Evolutionary conservation across 169 alveolate species (phyloP), one percentile per base, ranked within the genome.

Genomic region (Hepatocystis sp.): DNA sequence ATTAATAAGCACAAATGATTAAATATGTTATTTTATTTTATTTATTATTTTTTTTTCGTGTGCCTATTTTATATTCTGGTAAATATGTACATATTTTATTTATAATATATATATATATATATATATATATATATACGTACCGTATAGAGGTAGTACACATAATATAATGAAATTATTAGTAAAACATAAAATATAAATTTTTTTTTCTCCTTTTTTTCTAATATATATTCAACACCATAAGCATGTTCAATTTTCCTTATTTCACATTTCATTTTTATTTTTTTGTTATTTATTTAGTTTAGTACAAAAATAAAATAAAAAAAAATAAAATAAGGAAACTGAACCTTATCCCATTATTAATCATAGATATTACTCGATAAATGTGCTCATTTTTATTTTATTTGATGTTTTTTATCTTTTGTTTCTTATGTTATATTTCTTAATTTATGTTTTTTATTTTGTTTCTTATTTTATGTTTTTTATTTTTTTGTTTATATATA

Each of bases 191-290:
- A 19, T 40, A 71, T 21, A 15, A 23, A 17, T 25, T 49, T 55
- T 71, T 55, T 40, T 32, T 56, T 71, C 58, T 71, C 61, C 44
- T 39, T 71, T 71, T 63, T 58, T 30, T 71, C 86, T 40, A 47
- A 71, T 28, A 71, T 30, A 36, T 71, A 71, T 71, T 71, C 86
- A 71, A 71, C 58, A 17, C 86, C 86, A 42, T 56, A 71, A 32
- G 28, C 40, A 51, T 71, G 55, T 27, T 42, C 67, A 71, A 56
- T 56, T 71, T 58, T 71, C 71, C 86, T 71, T 71, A 71, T 56
- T 71, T 56, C 76, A 56, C 27, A 56, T 30, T 71, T 71, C 67
- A 71, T 71, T 46, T 66, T 66, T 36, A 17, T n/a, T 66, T 66
- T 5, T 53, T 52, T 53, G 23, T 52, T n/a, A 53, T 11, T 53